Evolutionary conservation across 192 early-diverging fungal genomes (phyloP), one percentile per base, ranked within the genome.

Genomic region (Podila epigama): DNA sequence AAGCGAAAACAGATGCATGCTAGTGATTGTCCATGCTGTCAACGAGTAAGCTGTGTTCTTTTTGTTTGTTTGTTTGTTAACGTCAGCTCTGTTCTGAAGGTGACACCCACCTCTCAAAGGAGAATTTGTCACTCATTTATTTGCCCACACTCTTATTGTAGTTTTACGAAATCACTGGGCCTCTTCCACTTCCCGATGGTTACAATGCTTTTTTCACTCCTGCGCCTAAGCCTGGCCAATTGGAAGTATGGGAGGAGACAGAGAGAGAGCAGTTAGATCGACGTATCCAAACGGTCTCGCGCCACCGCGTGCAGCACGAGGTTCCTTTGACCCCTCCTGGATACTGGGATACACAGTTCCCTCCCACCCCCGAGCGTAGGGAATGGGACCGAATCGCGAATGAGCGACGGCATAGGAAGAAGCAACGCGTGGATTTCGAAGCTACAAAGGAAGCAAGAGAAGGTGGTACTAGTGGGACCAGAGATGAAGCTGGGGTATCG

Each of bases 1-100:
- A 77, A 77, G 32, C 32, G 73, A 5, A 68, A 64, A 15, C 61
- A 68, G 18, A 77, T 77, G 73, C 73, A 77, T 48, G 73, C 60
- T 9, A 66, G 68, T 27, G 66, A 77, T 33, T 77, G 73, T 37
- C 53, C 60, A 51, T 77, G 73, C 28, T 77, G 73, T 51, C 66
- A 61, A 52, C 51, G 66, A 10, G 70, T 75, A 75, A 56, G 57
- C 33, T 1, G 6, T 60, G 27, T 39, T 15, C 25, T 53, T 59
- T 50, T 37, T 57, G 15, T 41, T 11, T 34, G 9, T n/a, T 22
- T 28, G 20, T 16, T 16, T 39, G 13, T 53, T n/a, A n/a, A n/a
- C n/a, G n/a, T n/a, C n/a, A n/a, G n/a, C n/a, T n/a, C n/a, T n/a
- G n/a, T n/a, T n/a, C n/a, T n/a, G n/a, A n/a, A n/a, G n/a, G n/a